Evolutionary conservation across 2,329 filamentous ascomycete species (phyloP), one percentile per base, ranked within the genome.

Genomic region (Sporothrix brunneoviolacea): DNA sequence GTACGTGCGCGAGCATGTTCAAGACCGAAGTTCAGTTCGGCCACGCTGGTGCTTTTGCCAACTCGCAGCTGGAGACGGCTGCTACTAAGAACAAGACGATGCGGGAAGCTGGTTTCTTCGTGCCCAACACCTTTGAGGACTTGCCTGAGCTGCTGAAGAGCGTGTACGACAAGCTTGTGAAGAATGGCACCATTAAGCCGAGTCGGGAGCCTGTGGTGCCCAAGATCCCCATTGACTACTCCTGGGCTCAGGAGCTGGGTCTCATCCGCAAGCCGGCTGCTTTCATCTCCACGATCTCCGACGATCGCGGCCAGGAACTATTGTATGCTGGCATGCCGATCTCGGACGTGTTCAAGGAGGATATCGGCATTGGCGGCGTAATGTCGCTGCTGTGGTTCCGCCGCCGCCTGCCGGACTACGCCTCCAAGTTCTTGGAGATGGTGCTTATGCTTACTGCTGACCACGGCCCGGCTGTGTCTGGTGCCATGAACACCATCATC

Each of bases 401-500:
- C 66, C 91, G 93, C 72, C 88, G 93, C 67, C 86, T 98, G 57
- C 93, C 93, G 57, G 77, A 86, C 66, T 97, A 96, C 70, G 93
- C 93, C 65, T 94, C 89, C 80, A 95, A 95, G 76, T 98, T 98
- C 81, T 76, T 98, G 62, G 93, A 98, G 80, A 98, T 98, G 93
- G 93, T 98, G 60, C 91, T 98, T 70, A 98, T 98, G 93, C 83
- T 98, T 67, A 98, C 93, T 67, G 93, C 93, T 63, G 93, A 98
- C 68, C 93, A 98, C 83, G 93, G 93, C 73, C 93, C 93, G 49
- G 93, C 93, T 63, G 93, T 98, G 62, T 98, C 93, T 62, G 93
- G 93, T 81, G 93, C 93, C 71, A 98, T 98, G 93, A 98, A 98
- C 85, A 98, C 93, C 69, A 98, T 98, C 70, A 97, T 98, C 70